Conservation (phyloP, 2,329 filamentous ascomycete species). For the Talaromyces albobiverticillius region DNA sequence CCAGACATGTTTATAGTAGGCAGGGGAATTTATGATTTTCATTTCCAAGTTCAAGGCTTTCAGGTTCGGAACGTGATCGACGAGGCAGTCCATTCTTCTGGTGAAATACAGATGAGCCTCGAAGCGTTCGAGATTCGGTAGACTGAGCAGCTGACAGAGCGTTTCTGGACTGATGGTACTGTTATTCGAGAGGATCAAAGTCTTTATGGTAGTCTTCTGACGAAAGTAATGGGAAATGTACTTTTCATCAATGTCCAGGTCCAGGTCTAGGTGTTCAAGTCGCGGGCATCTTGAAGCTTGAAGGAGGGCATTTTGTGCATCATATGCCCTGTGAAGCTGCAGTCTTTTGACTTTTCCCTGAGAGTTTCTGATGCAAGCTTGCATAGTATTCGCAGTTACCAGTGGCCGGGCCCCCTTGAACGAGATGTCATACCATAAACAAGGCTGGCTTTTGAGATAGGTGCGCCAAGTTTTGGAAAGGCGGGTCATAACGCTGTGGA, state of each 20-base stretch:
- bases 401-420: conserved; percentile 4
- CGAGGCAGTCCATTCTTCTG: background rate
- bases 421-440: conserved; percentile 10
- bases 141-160: conserved; percentile 7
- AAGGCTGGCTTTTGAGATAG: conserved; percentile 12
- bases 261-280: conserved; percentile 10
- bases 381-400: background rate
- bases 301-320: conserved; percentile 2
- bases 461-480: conserved; percentile 10
- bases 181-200: conserved; percentile 27
- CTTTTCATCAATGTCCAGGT: background rate
- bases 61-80: conserved; percentile 1
- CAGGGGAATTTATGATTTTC: background rate
- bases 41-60: background rate
- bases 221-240: conserved; percentile 5
- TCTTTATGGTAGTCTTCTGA: conserved; percentile 9
- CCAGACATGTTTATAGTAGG: conserved; percentile 1
- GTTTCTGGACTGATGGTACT: background rate
- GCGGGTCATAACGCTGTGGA: conserved; percentile 4
- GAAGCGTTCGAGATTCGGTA: conserved; percentile 26
- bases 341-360: conserved; percentile 4
- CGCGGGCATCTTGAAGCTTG: conserved; percentile 7
- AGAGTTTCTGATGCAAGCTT: conserved; percentile 9
- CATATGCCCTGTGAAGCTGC: conserved; percentile 10
- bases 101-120: background rate